Conservation (phyloP, 176 grass and related monocot genomes). For the Tillandsia fasciculata region DNA sequence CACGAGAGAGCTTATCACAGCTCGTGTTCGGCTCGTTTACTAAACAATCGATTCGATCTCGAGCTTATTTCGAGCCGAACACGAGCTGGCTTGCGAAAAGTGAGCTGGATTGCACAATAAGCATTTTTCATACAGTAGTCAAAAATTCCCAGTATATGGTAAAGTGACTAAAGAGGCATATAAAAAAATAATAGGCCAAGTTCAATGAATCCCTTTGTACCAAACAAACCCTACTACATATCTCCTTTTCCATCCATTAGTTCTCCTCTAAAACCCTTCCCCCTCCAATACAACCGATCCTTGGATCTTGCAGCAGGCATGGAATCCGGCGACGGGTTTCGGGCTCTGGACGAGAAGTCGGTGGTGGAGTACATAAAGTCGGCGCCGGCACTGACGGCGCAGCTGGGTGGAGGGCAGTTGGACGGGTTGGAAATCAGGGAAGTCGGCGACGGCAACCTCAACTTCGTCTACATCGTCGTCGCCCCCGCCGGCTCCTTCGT, state of each 20-base stretch:
- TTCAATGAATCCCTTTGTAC: neutral
- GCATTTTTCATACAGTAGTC: too few species aligned
- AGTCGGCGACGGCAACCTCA: constrained; percentile 97
- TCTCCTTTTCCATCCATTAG: neutral
- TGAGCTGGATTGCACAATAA: too few species aligned
- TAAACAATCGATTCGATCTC: too few species aligned
- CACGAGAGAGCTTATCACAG: too few species aligned
- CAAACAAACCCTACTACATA: neutral
- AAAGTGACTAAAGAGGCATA: too few species aligned
- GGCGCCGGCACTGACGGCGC: constrained; percentile 45
- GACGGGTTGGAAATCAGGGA: constrained; percentile 49
- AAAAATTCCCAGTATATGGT: too few species aligned
- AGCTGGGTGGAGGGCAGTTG: constrained; percentile 41
- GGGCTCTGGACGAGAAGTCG: constrained; percentile 55
- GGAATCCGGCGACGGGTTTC: constrained; percentile 29
- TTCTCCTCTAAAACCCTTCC: neutral
- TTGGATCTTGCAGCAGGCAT: neutral
- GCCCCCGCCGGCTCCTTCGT: constrained; percentile 62
- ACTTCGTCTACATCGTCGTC: constrained; percentile 91
- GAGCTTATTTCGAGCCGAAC: too few species aligned
- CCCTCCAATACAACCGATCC: neutral
- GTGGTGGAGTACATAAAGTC: constrained; percentile 75
- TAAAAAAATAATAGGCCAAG: neutral
- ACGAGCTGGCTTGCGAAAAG: too few species aligned
- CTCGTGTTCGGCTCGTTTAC: too few species aligned